phyloP scores from a whole-genome alignment of 148 eudicot species.

The Fallopia convolvulus region DNA sequence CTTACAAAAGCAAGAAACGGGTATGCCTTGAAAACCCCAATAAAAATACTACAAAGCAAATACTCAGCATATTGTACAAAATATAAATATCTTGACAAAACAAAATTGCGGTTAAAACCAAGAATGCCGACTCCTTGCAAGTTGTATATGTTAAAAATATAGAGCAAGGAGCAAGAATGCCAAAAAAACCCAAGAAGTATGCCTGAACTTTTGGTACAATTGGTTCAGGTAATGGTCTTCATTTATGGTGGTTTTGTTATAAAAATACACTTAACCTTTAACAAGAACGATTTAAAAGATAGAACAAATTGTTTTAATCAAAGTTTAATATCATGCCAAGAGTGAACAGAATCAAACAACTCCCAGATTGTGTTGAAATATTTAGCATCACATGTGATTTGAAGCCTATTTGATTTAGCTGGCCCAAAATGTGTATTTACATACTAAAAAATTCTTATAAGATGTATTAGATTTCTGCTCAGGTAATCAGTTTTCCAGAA shows the following conservation, averaged over 20 bases:
- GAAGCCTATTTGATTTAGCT: background rate
- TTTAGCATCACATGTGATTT: conserved; percentile 4
- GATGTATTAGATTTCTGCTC: background rate
- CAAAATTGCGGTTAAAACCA: background rate
- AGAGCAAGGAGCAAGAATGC: background rate
- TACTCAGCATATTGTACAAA: background rate
- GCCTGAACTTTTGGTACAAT: background rate
- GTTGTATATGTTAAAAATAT: background rate
- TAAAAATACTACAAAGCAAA: background rate
- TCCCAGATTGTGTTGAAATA: background rate
- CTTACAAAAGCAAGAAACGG: background rate
- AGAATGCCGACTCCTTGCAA: background rate
- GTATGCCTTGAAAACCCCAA: background rate
- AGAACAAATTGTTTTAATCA: background rate
- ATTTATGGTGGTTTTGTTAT: background rate
- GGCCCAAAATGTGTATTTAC: background rate
- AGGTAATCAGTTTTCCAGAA: background rate
- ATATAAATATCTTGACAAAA: background rate
- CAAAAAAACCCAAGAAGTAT: background rate
- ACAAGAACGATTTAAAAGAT: background rate
- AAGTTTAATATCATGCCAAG: background rate
- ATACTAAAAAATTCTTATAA: background rate
- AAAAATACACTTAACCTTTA: background rate
- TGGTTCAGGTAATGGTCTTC: background rate
- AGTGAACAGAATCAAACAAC: background rate